Conservation (phyloP, 2,329 filamentous ascomycete species). For the Lachnum nothofagi region DNA sequence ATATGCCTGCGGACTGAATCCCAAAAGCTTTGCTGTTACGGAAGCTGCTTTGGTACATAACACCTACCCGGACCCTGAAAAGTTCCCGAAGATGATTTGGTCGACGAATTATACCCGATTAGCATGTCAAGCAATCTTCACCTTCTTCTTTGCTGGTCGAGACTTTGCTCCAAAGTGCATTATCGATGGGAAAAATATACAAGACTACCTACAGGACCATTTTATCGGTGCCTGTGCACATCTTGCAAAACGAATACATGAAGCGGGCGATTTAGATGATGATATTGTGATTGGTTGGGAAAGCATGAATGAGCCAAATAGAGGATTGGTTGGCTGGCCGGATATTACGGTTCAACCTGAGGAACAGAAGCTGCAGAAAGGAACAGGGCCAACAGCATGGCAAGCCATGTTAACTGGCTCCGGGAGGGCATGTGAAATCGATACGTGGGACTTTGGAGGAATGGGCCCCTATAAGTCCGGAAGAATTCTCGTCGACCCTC, state of each 20-base stretch:
- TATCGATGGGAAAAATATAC: constrained; percentile 90
- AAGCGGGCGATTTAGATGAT: constrained; percentile 82
- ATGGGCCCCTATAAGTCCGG: constrained; percentile 90
- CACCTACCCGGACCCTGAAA: constrained; percentile 75
- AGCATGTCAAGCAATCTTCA: constrained; percentile 85
- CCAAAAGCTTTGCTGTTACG: constrained; percentile 75
- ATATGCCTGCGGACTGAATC: constrained; percentile 88
- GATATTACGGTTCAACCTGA: constrained; percentile 77
- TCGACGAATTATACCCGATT: constrained; percentile 92
- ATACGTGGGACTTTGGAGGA: constrained; percentile 89
- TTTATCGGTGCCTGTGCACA: constrained; percentile 76
- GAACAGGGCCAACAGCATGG: constrained; percentile 88
- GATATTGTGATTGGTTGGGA: constrained; percentile 93
- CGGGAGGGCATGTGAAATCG: constrained; percentile 81
- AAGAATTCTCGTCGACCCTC: constrained; percentile 74
- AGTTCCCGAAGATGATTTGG: constrained; percentile 99
- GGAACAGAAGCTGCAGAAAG: constrained; percentile 87
- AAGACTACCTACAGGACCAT: constrained; percentile 87
- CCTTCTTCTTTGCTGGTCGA: constrained; percentile 82
- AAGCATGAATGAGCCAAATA: constrained; percentile 90
- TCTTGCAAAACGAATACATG: constrained; percentile 76
- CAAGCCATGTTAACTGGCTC: constrained; percentile 90
- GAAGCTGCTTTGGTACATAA: constrained; percentile 94
- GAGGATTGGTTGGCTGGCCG: constrained; percentile 76
- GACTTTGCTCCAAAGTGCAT: constrained; percentile 95